Percentiles rank a stretch among this genome's conserved stretches.
phyloP scores from a whole-genome alignment of 257 asterid species.

The Capsicum baccatum region DNA sequence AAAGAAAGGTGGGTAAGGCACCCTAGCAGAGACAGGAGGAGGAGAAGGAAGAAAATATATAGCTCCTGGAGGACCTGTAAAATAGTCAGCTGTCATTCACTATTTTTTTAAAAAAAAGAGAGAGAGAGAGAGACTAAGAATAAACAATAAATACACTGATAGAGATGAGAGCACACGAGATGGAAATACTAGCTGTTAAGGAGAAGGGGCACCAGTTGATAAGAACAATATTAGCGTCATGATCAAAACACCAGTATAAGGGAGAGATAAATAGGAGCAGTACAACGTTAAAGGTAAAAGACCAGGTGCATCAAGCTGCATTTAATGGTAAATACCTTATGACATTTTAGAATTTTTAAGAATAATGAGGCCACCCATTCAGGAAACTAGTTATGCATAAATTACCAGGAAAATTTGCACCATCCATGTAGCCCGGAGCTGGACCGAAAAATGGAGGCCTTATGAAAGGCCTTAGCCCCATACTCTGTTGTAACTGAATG shows the following conservation, averaged over 20 bases:
- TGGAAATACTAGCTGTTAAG: background rate
- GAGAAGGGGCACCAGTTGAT: background rate
- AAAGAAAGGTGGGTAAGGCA: conserved; percentile 64
- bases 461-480: conserved; percentile 67
- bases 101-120: background rate
- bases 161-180: conserved; percentile 20
- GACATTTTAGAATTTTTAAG: background rate
- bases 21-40: conserved; percentile 68
- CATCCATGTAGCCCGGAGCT: conserved; percentile 59
- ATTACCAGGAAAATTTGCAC: conserved; percentile 65
- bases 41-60: conserved; percentile 59
- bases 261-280: conserved; percentile 4
- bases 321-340: background rate
- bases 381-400: background rate
- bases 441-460: conserved; percentile 62
- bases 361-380: background rate
- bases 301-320: background rate
- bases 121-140: background rate
- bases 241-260: background rate
- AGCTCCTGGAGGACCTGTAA: conserved; percentile 77
- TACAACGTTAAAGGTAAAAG: background rate
- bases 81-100: conserved; percentile 28
- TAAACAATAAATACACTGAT: background rate
- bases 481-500: conserved; percentile 54
- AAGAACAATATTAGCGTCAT: conserved; percentile 9